A percentile compares a stretch with the other conserved stretches of the same genome.
phyloP scores from a whole-genome alignment of 2,329 filamentous ascomycete species.

The Fusarium sp. region DNA sequence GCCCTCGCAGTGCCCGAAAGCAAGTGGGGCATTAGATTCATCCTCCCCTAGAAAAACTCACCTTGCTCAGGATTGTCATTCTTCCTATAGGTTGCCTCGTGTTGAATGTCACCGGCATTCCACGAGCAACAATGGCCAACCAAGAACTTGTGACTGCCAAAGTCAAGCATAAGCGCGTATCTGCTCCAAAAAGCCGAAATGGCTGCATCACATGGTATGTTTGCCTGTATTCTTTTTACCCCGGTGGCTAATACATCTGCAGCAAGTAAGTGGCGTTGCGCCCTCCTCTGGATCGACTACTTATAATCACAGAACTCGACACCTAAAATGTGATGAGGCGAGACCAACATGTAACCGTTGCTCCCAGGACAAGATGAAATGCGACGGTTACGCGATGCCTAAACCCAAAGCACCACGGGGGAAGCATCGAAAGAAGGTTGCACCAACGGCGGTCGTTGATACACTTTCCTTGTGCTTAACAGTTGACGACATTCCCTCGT shows the following conservation, averaged over 20 bases:
- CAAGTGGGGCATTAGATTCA: fast-evolving
- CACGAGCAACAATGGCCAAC: not conserved
- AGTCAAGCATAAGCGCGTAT: not conserved
- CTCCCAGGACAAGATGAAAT: not conserved
- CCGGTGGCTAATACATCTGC: not conserved
- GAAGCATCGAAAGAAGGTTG: not conserved
- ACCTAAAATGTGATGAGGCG: not conserved
- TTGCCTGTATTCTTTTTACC: not conserved
- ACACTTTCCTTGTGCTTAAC: not conserved
- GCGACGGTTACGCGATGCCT: not conserved
- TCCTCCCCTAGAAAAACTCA: not conserved
- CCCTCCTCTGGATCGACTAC: not conserved
- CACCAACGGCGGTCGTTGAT: not conserved
- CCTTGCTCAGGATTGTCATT: not conserved
- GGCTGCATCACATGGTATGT: not conserved
- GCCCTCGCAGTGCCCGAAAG: not conserved
- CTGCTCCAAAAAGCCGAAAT: not conserved
- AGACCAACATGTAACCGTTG: not conserved
- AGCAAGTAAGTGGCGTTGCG: not conserved
- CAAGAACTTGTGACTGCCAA: not conserved
- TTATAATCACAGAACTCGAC: not conserved
- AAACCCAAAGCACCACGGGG: not conserved
- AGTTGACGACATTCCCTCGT: not conserved
- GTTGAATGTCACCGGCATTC: not conserved
- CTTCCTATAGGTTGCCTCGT: not conserved